Base-by-base conservation (phyloP, 164 flowering plant species). In the Annona squamosa region DNA sequence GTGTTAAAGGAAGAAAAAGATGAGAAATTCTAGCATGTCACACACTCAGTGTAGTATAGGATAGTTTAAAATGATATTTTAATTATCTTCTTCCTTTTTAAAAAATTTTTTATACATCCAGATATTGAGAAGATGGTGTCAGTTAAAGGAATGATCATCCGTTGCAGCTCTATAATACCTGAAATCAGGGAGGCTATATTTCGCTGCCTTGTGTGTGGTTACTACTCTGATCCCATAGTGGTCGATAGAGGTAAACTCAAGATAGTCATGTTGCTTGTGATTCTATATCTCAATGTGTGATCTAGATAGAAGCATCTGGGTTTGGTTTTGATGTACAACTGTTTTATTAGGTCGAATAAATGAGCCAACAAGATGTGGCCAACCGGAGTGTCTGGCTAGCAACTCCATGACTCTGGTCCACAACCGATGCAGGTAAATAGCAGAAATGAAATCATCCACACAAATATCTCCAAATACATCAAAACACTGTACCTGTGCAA, bases 121-220 rank as follows among this genome's bases (percentile, higher is more conserved):
- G 97, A 92, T 69, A 90, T 90, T 77, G 98, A 93, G 83, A 95
- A 90, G 89, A 89, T 95, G 99, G 89, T 95, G 18, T 91, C 98
- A 0, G 77, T 95, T 77, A 93, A 93, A 78, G 99, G 99, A 70
- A 95, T 95, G 99, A 83, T 95, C 68, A 95, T 95, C 59, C 84
- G 99, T 12, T 87, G 91, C 80, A 95, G 98, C 74, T 86, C 97
- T 1, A 87, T 95, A 68, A 93, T 95, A 78, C 99, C 99, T 0
- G 99, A 95, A 77, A 93, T 95, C 73, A 90, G 94, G 81, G 99
- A 95, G 80, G 99, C 97, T 1, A 64, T 88, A 59, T 95, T 95
- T 68, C 87, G 89, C 71, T 95, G 99, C 74, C 93, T 91, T 71
- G 87, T 95, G 0, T 95, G 99, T 69, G 97, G 98, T 37, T 86